Base-by-base conservation (phyloP, 2,329 filamentous ascomycete genomes). In the Penicillium sp. region DNA sequence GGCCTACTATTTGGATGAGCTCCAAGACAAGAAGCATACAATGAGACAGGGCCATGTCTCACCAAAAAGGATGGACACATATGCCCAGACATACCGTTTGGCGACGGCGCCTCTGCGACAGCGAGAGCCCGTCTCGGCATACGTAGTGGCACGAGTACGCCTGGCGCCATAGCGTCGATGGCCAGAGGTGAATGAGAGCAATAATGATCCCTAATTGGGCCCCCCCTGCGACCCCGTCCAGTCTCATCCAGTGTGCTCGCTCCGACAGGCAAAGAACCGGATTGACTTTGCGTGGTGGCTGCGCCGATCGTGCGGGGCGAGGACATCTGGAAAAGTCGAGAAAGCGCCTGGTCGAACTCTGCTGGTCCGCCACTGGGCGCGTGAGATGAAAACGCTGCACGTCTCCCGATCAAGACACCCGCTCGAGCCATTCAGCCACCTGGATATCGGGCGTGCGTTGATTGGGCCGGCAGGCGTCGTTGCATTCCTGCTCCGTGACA, bases 401-500 rank as follows among this genome's bases (percentile, higher is more conserved):
- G 14, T 64, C 76, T 52, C 65, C 16, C 36, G 83, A 82, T 87
- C 83, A 66, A 80, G 78, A 64, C 84, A 83, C 46, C 71, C 77
- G 66, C 76, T 77, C 73, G 84, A 90, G 66, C 86, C 86, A 76
- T 80, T 84, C 65, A 77, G 81, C 68, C 86, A 91, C 54, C 70
- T 76, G 74, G 84, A 89, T 56, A 72, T 83, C 64, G 76, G 79
- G 53, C 68, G 70, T 55, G 71, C 72, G 51, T 53, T 73, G 68
- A 78, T 82, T 43, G 70, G 67, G 48, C 73, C 79, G 56, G 71
- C 72, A 63, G 74, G 80, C 80, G 77, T 84, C 63, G 10, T 56
- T 48, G 20, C 54, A 54, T 46, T 58, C 50, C 45, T 67, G 63
- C 16, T 59, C 53, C 2, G 57, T 60, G 35, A 64, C 53, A 11